These are phyloP conservation scores for Trametes sanguinea DNA, from an alignment of 768 basidiomycete species.

Conservation along the genomic window DNA sequence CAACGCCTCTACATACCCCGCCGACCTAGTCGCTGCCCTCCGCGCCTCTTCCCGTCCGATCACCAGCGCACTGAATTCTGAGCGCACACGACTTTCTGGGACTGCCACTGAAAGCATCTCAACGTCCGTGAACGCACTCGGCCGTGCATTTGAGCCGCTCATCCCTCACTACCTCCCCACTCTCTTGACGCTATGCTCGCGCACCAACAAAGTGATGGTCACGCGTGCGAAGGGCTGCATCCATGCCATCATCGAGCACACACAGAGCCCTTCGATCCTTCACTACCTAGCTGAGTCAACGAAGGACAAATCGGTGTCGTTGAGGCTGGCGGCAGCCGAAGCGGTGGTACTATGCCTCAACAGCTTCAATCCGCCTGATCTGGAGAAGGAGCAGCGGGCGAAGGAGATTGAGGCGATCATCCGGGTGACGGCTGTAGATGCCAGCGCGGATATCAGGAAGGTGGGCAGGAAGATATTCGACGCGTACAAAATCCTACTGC, in stretches of 20 bases:
- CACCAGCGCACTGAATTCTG: constrained; percentile 64
- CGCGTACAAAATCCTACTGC: constrained; percentile 71
- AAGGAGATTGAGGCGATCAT: constrained; percentile 73
- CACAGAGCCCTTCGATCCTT: constrained; percentile 66
- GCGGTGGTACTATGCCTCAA: constrained; percentile 66
- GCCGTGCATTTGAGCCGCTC: constrained; percentile 64
- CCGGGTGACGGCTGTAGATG: constrained; percentile 64
- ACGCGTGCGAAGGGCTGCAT: constrained; percentile 65
- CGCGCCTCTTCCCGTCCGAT: constrained; percentile 56
- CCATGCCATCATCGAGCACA: constrained; percentile 59
- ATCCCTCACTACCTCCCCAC: constrained; percentile 68
- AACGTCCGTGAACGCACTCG: constrained; percentile 55
- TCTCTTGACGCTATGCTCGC: constrained; percentile 64
- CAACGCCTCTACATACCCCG: constrained; percentile 52
- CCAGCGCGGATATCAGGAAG: constrained; percentile 75
- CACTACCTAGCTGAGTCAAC: constrained; percentile 58
- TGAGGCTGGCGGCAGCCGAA: constrained; percentile 68
- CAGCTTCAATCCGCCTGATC: constrained; percentile 75
- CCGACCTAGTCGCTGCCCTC: constrained; percentile 52
- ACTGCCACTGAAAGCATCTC: constrained; percentile 64
- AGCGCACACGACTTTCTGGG: constrained; percentile 71
- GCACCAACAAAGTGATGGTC: constrained; percentile 78
- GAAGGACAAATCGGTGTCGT: constrained; percentile 68
- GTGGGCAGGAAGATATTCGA: constrained; percentile 71
- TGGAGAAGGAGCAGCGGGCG: constrained; percentile 68